Evolutionary conservation across 2,329 filamentous ascomycete genomes (phyloP).

Genomic region (Aureobasidium vineae): DNA sequence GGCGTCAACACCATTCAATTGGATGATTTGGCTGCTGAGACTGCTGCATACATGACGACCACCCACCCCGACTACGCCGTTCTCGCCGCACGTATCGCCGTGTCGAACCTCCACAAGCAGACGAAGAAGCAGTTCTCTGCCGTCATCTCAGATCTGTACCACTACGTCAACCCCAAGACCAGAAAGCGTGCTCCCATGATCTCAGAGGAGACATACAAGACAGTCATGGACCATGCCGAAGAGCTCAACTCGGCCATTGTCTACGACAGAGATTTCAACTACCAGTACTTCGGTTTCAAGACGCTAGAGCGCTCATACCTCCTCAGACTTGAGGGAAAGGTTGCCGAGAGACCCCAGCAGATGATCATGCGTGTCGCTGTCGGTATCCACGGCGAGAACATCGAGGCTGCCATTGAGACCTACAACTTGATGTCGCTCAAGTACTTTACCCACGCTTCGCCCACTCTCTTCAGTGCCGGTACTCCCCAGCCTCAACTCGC

Average conservation of each 20-base stretch:
- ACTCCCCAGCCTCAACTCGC: conserved; percentile 93
- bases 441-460: conserved; percentile 97
- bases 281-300: conserved; percentile 99
- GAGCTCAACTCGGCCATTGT: conserved; percentile 99
- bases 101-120: conserved; percentile 99
- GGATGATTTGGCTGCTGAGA: conserved; percentile 96
- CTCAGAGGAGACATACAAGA: conserved; percentile 83
- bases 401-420: conserved; percentile 93
- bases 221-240: conserved; percentile 91
- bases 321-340: conserved; percentile 90
- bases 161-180: conserved; percentile 97
- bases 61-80: conserved; percentile 99
- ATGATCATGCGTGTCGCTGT: conserved; percentile 99
- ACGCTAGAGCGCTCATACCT: conserved; percentile 97
- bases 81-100: conserved; percentile 94
- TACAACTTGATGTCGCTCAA: conserved; percentile 99
- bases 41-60: conserved; percentile 99
- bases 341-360: conserved; percentile 96
- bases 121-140: conserved; percentile 99
- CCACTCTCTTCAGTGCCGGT: conserved; percentile 96
- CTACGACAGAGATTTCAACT: conserved; percentile 99
- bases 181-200: conserved; percentile 86
- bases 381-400: conserved; percentile 91
- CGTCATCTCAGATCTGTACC: conserved; percentile 87
- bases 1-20: conserved; percentile 96